phyloP scores from a whole-genome alignment of 257 asterid species.

The Leonotis leonurus region DNA sequence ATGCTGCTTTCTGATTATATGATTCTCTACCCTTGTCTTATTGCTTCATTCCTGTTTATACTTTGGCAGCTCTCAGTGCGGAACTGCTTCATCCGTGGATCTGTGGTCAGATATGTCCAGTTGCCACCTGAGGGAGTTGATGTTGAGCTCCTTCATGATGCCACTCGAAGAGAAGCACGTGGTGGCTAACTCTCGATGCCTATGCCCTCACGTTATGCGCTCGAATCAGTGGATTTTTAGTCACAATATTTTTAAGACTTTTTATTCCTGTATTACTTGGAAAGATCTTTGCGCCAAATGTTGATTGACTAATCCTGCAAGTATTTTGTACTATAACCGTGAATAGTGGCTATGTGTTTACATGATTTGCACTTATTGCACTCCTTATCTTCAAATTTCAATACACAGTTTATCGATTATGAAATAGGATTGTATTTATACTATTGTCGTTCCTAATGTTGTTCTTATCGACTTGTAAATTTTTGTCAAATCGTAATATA shows the following conservation, averaged over 20 bases:
- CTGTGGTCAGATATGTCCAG: slow-evolving; percentile 93
- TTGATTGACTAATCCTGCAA: slow-evolving; percentile 4
- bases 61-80: slow-evolving; percentile 80
- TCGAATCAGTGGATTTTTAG: neutral
- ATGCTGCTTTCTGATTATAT: neutral
- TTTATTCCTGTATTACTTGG: slow-evolving; percentile 6
- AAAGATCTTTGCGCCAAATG: neutral
- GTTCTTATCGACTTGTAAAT: neutral
- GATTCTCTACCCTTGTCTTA: neutral
- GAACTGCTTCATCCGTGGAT: slow-evolving; percentile 97
- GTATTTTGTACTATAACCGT: slow-evolving; percentile 3
- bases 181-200: slow-evolving; percentile 42
- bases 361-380: neutral
- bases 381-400: neutral
- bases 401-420: too few species aligned
- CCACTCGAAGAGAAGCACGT: slow-evolving; percentile 95
- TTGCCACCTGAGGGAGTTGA: slow-evolving; percentile 98
- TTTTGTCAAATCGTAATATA: neutral
- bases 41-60: neutral
- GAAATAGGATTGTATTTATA: neutral
- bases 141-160: slow-evolving; percentile 88
- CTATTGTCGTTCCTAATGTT: neutral
- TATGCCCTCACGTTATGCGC: neutral
- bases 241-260: neutral
- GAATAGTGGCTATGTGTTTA: neutral